phyloP scores from a whole-genome alignment of 345 rosid genomes.

The Alliaria petiolata region DNA sequence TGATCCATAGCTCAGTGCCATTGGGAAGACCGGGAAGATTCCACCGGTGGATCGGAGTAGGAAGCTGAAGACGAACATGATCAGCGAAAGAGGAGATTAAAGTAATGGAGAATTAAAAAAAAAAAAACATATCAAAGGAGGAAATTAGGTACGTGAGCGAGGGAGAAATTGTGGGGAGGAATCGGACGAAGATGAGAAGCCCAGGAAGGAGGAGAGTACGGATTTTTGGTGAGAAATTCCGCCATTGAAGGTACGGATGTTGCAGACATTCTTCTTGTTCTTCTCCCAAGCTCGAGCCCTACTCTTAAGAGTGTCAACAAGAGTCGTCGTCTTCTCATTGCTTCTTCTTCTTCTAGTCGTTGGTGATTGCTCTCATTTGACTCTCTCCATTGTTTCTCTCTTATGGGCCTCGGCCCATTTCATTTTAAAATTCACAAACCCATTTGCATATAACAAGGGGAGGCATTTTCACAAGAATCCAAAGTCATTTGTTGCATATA shows the following conservation, averaged over 20 bases:
- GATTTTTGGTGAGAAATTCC: slow-evolving; percentile 49
- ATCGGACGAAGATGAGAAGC: slow-evolving; percentile 62
- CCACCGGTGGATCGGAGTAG: slow-evolving; percentile 90
- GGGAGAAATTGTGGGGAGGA: slow-evolving; percentile 61
- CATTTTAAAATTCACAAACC: neutral
- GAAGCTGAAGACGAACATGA: slow-evolving; percentile 41
- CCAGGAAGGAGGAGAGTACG: slow-evolving; percentile 69
- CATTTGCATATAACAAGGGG: neutral
- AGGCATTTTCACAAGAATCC: neutral
- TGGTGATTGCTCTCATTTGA: neutral
- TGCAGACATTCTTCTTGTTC: slow-evolving; percentile 23
- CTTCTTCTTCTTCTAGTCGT: neutral
- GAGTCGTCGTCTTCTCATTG: slow-evolving; percentile 7
- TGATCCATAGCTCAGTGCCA: slow-evolving; percentile 73
- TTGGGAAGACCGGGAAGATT: slow-evolving; percentile 76
- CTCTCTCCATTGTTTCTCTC: neutral
- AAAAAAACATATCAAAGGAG: neutral
- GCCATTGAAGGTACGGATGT: slow-evolving; percentile 32
- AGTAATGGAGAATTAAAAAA: neutral
- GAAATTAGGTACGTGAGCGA: slow-evolving; percentile 48
- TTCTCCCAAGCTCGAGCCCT: neutral
- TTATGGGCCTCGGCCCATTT: slow-evolving; percentile 9
- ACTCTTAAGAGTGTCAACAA: slow-evolving; percentile 3
- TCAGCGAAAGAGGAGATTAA: no score
- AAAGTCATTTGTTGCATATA: neutral